Conservation (phyloP, 2,329 filamentous ascomycete genomes). For the Botrytis cinerea region DNA sequence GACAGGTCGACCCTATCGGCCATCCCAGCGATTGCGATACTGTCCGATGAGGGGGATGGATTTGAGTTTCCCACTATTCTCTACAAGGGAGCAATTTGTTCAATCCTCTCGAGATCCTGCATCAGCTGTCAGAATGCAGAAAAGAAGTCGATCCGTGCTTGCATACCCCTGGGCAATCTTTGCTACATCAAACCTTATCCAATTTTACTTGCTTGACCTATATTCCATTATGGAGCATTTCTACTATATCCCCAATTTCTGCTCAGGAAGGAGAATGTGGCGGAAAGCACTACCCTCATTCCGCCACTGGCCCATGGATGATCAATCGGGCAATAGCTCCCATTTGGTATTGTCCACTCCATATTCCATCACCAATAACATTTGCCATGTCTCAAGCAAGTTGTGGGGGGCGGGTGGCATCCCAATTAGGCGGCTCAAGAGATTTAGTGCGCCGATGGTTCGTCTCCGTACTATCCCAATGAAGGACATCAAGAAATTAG, state of each 20-base stretch:
- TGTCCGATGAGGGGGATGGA: background rate
- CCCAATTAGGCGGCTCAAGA: background rate
- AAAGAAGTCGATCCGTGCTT: background rate
- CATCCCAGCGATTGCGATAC: background rate
- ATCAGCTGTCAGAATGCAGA: background rate
- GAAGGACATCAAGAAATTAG: background rate
- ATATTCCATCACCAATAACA: background rate
- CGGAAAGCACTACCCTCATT: background rate
- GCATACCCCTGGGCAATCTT: background rate
- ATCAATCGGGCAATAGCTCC: background rate
- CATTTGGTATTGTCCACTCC: background rate
- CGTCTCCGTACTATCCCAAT: background rate
- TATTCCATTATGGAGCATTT: background rate
- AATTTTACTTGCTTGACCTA: background rate
- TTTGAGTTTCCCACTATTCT: background rate
- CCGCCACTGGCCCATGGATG: background rate
- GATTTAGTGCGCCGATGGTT: background rate
- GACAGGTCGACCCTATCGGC: background rate
- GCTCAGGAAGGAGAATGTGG: background rate
- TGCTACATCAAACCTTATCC: background rate
- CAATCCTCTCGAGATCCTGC: background rate
- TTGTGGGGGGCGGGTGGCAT: background rate
- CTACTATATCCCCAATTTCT: background rate
- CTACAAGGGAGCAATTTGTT: background rate
- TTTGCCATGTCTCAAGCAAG: background rate